Base-by-base conservation (phyloP, 1,139 yeast genomes). In the Debaryomyces udenii region DNA sequence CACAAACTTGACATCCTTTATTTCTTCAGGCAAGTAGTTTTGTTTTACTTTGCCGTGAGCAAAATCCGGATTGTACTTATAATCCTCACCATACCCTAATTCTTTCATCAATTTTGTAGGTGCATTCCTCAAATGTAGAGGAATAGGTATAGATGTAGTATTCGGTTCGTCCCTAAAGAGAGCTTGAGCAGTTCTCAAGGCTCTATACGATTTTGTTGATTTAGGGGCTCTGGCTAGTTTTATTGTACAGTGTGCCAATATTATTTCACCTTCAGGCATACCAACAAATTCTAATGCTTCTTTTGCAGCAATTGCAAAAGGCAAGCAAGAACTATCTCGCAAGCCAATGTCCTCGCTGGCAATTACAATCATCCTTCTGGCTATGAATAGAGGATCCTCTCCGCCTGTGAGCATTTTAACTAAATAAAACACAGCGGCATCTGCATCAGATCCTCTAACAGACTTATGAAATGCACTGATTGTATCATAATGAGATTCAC, bases 381-480 rank as follows among this genome's bases (percentile, higher is more conserved):
- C 89, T n/a, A 93, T 82, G 55, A 86, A 94, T 26, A 90, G 61
- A 0, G 99, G 99, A 57, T 88, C 96, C 57, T 93, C 98, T 0
- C 99, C 98, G 2, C 96, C 91, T 43, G 80, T 76, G 3, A 93
- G 68, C 98, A 93, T 91, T 41, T 90, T 76, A 0, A 84, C 93
- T 17, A 93, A 67, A 55, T 93, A 93, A 60, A 84, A 90, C 45
- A 93, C 66, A 0, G 98, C 84, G 0, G 98, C 98, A 62, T 93
- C 89, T 0, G 93, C 84, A 56, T 91, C 84, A 0, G 87, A 78
- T 0, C 98, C 99, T 40, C 99, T 73, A 0, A 93, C 78, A 0
- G 96, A 80, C 56, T 93, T 93, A 64, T 93, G 98, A 50, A 94
- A 84, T 1, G 97, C 97, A 30, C 96, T 86, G 4, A 93, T 93